These are phyloP conservation scores for Clavariopsis aquatica DNA, from an alignment of 495 filamentous ascomycete species.

Conservation along the genomic window DNA sequence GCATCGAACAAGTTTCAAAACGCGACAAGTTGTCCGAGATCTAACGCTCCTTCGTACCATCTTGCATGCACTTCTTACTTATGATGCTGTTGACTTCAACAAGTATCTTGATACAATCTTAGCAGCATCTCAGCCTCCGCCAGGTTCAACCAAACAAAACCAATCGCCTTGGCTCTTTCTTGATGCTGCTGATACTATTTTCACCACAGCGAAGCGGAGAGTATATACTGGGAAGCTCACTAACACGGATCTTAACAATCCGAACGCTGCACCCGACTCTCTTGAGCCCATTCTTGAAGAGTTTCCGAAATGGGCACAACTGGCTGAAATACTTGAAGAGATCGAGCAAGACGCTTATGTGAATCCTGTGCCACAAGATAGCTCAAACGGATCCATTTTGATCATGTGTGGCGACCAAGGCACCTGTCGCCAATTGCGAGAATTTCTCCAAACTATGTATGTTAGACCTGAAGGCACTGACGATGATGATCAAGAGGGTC, in stretches of 20 bases:
- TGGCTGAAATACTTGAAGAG: constrained; percentile 85
- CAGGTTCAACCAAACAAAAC: constrained; percentile 81
- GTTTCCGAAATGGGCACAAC: constrained; percentile 86
- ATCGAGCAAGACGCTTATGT: constrained; percentile 91
- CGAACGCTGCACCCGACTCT: constrained; percentile 59
- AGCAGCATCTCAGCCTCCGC: constrained; percentile 82
- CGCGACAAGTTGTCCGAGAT: constrained; percentile 89
- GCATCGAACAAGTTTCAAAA: constrained; percentile 94
- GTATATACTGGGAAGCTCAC: constrained; percentile 76
- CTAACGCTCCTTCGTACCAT: constrained; percentile 82
- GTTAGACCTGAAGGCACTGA: constrained; percentile 58
- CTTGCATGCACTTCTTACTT: constrained; percentile 77
- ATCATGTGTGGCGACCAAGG: constrained; percentile 93
- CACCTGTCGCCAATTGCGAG: constrained; percentile 85
- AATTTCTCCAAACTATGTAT: constrained; percentile 90
- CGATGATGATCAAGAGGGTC: constrained; percentile 51
- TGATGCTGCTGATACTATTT: constrained; percentile 91
- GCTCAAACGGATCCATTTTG: constrained; percentile 84
- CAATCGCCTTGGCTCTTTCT: constrained; percentile 97
- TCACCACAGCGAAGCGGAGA: constrained; percentile 82
- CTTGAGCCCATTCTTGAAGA: constrained; percentile 91
- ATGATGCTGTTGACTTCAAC: constrained; percentile 89
- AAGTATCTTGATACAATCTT: constrained; percentile 93
- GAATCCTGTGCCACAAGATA: constrained; percentile 71
- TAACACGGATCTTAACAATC: constrained; percentile 44